These are phyloP conservation scores for Pseudohalonectria lignicola DNA, from an alignment of 2,329 filamentous ascomycete species.

Conservation along the genomic window DNA sequence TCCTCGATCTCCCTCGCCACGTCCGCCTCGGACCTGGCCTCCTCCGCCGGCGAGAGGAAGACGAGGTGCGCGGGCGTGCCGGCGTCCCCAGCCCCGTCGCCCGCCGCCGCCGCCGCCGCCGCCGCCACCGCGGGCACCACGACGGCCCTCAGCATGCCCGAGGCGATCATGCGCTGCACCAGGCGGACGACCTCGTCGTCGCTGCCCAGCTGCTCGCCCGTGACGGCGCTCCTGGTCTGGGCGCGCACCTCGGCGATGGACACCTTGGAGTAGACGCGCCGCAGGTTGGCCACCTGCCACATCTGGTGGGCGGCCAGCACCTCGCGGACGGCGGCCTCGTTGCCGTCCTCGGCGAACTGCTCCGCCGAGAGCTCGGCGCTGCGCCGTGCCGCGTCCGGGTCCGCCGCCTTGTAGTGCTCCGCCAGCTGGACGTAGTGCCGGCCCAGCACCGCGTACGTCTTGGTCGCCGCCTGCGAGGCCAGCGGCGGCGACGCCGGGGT, in stretches of 20 bases:
- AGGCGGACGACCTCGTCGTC: slow-evolving; percentile 33
- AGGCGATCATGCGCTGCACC: slow-evolving; percentile 42
- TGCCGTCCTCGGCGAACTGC: slow-evolving; percentile 60
- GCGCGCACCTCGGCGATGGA: slow-evolving; percentile 40
- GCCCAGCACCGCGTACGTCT: slow-evolving; percentile 44
- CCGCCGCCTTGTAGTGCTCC: slow-evolving; percentile 49
- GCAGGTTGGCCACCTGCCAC: slow-evolving; percentile 64
- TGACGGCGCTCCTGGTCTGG: slow-evolving; percentile 42
- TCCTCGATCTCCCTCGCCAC: slow-evolving; percentile 35
- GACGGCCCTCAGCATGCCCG: slow-evolving; percentile 39
- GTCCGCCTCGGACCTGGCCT: slow-evolving; percentile 35
- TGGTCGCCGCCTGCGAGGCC: slow-evolving; percentile 39
- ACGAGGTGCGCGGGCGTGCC: slow-evolving; percentile 33
- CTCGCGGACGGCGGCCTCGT: slow-evolving; percentile 57
- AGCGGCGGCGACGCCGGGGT: slow-evolving; percentile 40
- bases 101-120: no score
- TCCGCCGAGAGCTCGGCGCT: slow-evolving; percentile 45
- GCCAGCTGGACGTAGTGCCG: slow-evolving; percentile 64
- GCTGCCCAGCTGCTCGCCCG: slow-evolving; percentile 28
- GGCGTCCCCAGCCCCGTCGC: not conserved
- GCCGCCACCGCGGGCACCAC: slow-evolving; percentile 29
- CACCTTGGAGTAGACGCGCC: slow-evolving; percentile 56
- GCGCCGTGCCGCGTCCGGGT: slow-evolving; percentile 46
- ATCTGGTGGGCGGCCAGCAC: slow-evolving; percentile 62
- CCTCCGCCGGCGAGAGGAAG: slow-evolving; percentile 32